Base-by-base conservation (phyloP, 495 filamentous ascomycete species). In the Hyaloscypha finlandica region DNA sequence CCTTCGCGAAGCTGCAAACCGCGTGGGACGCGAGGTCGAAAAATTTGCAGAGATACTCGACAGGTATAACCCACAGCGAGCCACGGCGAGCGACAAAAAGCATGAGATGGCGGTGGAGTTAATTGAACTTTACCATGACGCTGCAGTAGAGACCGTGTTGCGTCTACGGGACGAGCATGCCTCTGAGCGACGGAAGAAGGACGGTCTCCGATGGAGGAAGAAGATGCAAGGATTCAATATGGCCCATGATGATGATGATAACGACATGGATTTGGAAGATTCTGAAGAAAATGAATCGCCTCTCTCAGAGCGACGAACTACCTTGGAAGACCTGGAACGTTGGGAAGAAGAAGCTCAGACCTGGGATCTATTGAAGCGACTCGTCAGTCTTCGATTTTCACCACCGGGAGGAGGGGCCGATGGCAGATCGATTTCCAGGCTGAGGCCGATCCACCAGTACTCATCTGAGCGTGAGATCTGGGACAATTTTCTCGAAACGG, bases 261-360 rank as follows among this genome's bases (percentile, higher is more conserved):
- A 72, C 11, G 66, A 69, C 32, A 58, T 69, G 52, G 68, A 70
- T 2, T 14, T 66, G 8, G 73, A 74, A n/a, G 69, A 72, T 19
- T 63, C 61, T 19, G 69, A 72, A 45, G 70, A 64, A 39, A 31
- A 63, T 14, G 45, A 62, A 14, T 69, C 55, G 29, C 62, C 59
- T 12, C 30, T 55, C 19, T 30, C 64, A 20, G 57, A 68, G 16
- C 22, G 30, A n/a, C 22, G 48, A n/a, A 73, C 71, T 14, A 73
- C 66, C 25, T 19, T 69, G 20, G 69, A 73, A 51, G 73, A 75
- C 55, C 71, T 90, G 35, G 78, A 81, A 58, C 78, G 84, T 59
- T 86, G 89, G 83, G 83, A 92, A 72, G 69, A 88, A 55, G 91
- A 93, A 75, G 86, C 89, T 62, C 92, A 95, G 70, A 95, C 92